Percentiles rank a stretch among this genome's conserved stretches.
These are phyloP conservation scores for Kalanchoe fedtschenkoi DNA, from an alignment of 164 flowering plant genomes.

Conservation along the genomic window DNA sequence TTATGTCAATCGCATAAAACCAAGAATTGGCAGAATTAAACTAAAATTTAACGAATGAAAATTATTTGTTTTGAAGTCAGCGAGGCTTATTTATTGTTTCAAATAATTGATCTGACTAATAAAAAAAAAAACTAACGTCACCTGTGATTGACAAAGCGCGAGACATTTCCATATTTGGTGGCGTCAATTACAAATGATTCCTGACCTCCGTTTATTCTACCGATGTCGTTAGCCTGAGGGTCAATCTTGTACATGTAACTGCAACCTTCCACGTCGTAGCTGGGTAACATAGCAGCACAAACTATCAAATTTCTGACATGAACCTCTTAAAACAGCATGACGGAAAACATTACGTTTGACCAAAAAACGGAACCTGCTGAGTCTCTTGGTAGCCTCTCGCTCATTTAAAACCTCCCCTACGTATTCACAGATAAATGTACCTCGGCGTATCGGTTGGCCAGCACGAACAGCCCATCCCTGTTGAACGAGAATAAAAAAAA, in stretches of 20 bases:
- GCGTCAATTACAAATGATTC: slow-evolving; percentile 65
- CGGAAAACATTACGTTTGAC: not conserved
- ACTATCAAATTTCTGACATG: not conserved
- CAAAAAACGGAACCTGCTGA: slow-evolving; percentile 33
- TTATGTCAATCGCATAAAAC: not conserved
- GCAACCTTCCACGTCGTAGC: slow-evolving; percentile 52
- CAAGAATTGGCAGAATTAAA: not conserved
- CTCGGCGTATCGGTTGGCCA: slow-evolving; percentile 60
- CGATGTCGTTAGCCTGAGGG: slow-evolving; percentile 50
- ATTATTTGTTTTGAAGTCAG: not conserved
- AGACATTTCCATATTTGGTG: slow-evolving; percentile 77
- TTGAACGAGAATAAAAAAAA: slow-evolving; percentile 7
- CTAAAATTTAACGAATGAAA: not conserved
- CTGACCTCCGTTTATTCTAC: slow-evolving; percentile 55
- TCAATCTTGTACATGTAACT: slow-evolving; percentile 52
- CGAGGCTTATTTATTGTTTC: not conserved
- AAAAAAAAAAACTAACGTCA: slow-evolving; percentile 11
- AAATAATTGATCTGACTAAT: not conserved
- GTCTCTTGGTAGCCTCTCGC: slow-evolving; percentile 50
- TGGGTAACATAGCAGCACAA: slow-evolving; percentile 15
- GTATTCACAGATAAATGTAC: slow-evolving; percentile 83
- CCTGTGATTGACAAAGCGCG: slow-evolving; percentile 95
- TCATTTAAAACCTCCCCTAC: slow-evolving; percentile 67
- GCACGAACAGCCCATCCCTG: slow-evolving; percentile 99
- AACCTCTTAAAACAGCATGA: not conserved